phyloP scores from a whole-genome alignment of 2,329 filamentous ascomycete genomes.

The Aureobasidium mangrovei region DNA sequence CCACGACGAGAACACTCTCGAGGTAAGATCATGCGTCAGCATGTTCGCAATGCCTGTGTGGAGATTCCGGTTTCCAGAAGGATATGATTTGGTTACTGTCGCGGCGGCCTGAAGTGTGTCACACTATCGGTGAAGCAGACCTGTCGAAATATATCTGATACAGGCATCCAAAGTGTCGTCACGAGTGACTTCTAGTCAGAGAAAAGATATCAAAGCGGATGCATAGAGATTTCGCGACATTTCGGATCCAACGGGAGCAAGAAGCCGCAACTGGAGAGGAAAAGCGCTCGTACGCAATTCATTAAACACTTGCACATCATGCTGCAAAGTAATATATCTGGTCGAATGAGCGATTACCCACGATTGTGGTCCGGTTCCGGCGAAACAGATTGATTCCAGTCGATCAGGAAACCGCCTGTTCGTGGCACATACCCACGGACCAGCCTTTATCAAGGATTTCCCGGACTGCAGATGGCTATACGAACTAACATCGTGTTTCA shows the following conservation, averaged over 20 bases:
- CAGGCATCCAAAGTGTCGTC: too few relatives aligned
- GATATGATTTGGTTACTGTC: too few relatives aligned
- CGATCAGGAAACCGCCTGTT: slow-evolving; percentile 6
- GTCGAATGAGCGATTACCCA: not conserved
- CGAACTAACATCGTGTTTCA: not conserved
- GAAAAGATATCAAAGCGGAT: not conserved
- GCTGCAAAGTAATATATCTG: slow-evolving; percentile 10
- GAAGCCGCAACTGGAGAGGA: not conserved
- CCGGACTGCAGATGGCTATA: not conserved
- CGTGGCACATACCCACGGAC: slow-evolving; percentile 3
- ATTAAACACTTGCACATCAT: too few relatives aligned
- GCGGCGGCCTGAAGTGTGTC: too few relatives aligned
- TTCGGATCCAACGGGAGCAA: not conserved
- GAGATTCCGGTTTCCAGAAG: too few relatives aligned
- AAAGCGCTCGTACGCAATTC: slow-evolving; percentile 2
- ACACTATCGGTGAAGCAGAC: too few relatives aligned
- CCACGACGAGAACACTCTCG: not conserved
- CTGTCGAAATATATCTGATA: too few relatives aligned
- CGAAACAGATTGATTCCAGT: not conserved
- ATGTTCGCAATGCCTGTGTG: not conserved
- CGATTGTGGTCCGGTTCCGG: not conserved
- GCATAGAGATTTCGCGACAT: not conserved
- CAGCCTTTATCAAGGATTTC: not conserved
- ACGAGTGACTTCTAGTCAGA: not conserved
- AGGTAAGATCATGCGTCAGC: not conserved